phyloP scores from a whole-genome alignment of 208 protist genomes.

The Eutreptiella sp. region DNA sequence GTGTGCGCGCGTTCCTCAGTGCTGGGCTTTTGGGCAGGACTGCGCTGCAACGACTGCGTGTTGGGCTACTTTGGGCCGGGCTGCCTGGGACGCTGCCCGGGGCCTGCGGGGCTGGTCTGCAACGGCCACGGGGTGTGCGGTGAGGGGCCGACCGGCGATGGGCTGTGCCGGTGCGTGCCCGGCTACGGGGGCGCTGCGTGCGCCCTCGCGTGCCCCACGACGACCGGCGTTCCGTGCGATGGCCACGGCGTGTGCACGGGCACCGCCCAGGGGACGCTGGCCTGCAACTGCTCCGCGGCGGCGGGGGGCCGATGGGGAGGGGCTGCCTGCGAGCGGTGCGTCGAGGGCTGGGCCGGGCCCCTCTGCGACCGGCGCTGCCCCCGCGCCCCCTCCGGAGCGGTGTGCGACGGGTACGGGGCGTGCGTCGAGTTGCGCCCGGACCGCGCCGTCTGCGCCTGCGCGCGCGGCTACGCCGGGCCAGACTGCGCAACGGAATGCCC shows the following conservation, averaged over 20 bases:
- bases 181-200: constrained; percentile 12
- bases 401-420: constrained; percentile 10
- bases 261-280: constrained; percentile 33
- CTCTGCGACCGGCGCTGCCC: constrained; percentile 8
- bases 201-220: constrained; percentile 15
- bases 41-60: constrained; percentile 12
- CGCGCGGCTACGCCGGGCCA: constrained; percentile 14
- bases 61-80: constrained; percentile 9
- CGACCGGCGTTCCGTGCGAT: not conserved
- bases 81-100: not conserved
- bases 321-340: constrained; percentile 15
- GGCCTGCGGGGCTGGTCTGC: not conserved
- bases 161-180: constrained; percentile 11
- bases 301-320: constrained; percentile 22
- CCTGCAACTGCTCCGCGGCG: constrained; percentile 27
- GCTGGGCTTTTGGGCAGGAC: constrained; percentile 20
- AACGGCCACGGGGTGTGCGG: constrained; percentile 16
- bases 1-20: constrained; percentile 23
- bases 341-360: not conserved
- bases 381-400: constrained; percentile 6
- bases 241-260: constrained; percentile 21
- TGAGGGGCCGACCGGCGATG: constrained; percentile 15
- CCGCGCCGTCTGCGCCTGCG: constrained; percentile 14
- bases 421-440: constrained; percentile 8
- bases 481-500: constrained; percentile 20